Evolutionary conservation across 805 yeast species (phyloP).

Genomic region (Sugiyamaella lignohabitans): DNA sequence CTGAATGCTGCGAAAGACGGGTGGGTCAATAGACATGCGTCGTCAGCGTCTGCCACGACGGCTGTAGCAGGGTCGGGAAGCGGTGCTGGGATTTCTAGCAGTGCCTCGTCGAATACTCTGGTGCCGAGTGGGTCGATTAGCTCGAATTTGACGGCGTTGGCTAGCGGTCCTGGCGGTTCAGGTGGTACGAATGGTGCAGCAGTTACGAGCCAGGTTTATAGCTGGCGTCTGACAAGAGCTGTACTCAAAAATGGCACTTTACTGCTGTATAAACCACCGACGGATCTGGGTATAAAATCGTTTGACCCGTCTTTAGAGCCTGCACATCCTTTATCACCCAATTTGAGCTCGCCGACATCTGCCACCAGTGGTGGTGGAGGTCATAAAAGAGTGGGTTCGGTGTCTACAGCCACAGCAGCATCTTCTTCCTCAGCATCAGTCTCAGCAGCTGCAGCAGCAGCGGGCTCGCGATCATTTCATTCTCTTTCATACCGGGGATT

Average conservation of each 20-base stretch:
- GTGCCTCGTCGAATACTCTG: slow-evolving; percentile 4
- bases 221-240: slow-evolving; percentile 49
- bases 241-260: slow-evolving; percentile 66
- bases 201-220: too few relatives aligned
- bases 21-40: slow-evolving; percentile 47
- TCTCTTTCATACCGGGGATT: slow-evolving; percentile 17
- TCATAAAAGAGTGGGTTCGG: slow-evolving; percentile 14
- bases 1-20: slow-evolving; percentile 37
- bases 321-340: slow-evolving; percentile 9
- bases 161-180: background rate
- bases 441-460: background rate
- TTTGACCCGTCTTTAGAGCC: too few relatives aligned
- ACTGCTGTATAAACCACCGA: slow-evolving; percentile 52
- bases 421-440: too few relatives aligned
- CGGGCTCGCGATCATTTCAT: background rate
- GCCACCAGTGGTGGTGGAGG: background rate
- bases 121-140: slow-evolving; percentile 1
- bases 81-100: slow-evolving; percentile 4
- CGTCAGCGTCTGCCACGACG: background rate
- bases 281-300: slow-evolving; percentile 39
- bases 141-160: background rate
- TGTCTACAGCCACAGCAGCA: too few relatives aligned
- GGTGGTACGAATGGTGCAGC: too few relatives aligned
- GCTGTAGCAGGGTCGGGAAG: slow-evolving; percentile 5
- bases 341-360: too few relatives aligned